Evolutionary conservation across 306 rosid species (phyloP).

Genomic region (Lathyrus sativus): DNA sequence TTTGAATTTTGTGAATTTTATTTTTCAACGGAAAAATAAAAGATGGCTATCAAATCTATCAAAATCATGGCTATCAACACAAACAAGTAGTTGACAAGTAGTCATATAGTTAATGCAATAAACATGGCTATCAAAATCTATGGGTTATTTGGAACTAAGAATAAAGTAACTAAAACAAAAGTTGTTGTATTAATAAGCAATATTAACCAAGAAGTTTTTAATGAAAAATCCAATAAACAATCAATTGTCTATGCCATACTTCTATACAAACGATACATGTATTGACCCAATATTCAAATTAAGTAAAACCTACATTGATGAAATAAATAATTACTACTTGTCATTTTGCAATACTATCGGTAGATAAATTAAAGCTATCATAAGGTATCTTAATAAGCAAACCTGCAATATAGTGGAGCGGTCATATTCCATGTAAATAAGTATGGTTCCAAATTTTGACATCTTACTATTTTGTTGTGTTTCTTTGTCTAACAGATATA

Average conservation of each 20-base stretch:
- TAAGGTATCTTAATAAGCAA: constrained; percentile 34
- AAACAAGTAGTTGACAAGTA: background rate
- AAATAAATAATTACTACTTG: constrained; percentile 3
- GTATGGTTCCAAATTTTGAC: too few relatives aligned
- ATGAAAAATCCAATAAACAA: too few relatives aligned
- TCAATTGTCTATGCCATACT: constrained; percentile 6
- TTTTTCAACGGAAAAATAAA: too few relatives aligned
- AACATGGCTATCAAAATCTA: constrained; percentile 14
- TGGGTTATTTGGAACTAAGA: constrained; percentile 25
- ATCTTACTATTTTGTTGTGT: too few relatives aligned
- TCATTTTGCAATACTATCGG: constrained; percentile 14
- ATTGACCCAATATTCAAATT: constrained; percentile 11
- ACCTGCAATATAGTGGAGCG: constrained; percentile 93
- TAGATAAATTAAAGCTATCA: constrained; percentile 15
- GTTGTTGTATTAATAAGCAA: constrained; percentile 3
- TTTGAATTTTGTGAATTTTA: too few relatives aligned
- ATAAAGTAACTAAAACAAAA: constrained; percentile 15
- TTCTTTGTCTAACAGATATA: too few relatives aligned
- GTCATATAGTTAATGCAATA: background rate
- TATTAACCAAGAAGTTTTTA: too few relatives aligned
- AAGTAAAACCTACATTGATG: constrained; percentile 20
- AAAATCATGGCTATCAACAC: constrained; percentile 2
- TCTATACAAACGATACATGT: constrained; percentile 6
- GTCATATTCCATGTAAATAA: constrained; percentile 92
- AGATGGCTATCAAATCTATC: too few relatives aligned